Conservation (phyloP, 345 rosid genomes). For the Heritiera fomes region DNA sequence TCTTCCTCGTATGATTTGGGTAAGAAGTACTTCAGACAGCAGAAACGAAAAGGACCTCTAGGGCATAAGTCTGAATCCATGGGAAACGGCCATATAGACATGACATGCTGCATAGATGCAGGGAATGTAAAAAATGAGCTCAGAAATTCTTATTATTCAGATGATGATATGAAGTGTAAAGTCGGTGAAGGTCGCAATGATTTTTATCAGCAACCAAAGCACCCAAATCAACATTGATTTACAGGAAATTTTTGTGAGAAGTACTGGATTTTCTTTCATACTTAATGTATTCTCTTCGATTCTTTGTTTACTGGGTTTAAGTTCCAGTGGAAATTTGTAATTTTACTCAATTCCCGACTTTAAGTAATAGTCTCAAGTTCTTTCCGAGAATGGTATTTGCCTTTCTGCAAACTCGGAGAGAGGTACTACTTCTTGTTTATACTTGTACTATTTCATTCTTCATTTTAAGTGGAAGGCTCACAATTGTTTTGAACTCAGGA, state of each 20-base stretch:
- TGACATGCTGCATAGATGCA: constrained; percentile 31
- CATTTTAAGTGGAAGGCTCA: too few relatives aligned
- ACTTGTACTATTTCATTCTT: background rate
- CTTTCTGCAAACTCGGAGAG: background rate
- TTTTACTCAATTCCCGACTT: background rate
- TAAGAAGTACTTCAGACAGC: constrained; percentile 19
- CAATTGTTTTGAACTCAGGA: too few relatives aligned
- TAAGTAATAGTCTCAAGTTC: background rate
- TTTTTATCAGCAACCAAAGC: constrained; percentile 41
- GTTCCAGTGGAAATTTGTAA: constrained; percentile 10
- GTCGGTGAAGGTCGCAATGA: constrained; percentile 39
- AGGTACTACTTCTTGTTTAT: background rate
- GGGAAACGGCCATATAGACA: constrained; percentile 34
- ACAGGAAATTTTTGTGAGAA: constrained; percentile 38
- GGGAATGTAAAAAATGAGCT: constrained; percentile 37
- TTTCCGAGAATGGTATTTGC: background rate
- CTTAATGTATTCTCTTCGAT: constrained; percentile 52
- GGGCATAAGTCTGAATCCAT: constrained; percentile 20
- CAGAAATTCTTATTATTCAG: constrained; percentile 36
- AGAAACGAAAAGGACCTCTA: background rate
- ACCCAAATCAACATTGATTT: constrained; percentile 50
- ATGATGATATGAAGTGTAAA: constrained; percentile 40
- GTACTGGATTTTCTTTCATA: constrained; percentile 35
- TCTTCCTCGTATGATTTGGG: background rate
- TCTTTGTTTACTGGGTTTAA: constrained; percentile 41